Base-by-base conservation (phyloP, 306 rosid genomes). In the Arachis hypogaea region DNA sequence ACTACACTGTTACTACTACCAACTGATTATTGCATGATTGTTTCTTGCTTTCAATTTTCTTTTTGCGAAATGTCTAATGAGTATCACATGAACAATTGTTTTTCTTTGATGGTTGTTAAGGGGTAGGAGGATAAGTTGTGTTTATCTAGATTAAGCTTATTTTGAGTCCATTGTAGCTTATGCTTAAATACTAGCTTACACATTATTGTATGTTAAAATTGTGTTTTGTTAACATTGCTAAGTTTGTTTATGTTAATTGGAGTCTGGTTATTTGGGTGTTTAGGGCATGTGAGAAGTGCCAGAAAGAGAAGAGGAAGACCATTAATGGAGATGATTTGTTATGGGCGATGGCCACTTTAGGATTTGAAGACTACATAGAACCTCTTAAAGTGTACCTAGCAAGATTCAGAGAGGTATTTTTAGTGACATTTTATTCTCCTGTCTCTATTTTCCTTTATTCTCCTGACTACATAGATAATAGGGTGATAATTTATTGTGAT, bases 271-370 rank as follows among this genome's bases (percentile, higher is more conserved):
- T 57, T 78, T 67, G 57, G 51, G 52, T 11, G 22, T 79, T 66
- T 49, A 93, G 98, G 86, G 98, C 98, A 0, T 90, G 98, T 72
- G 98, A 93, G 54, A 93, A 93, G 85, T 93, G 98, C 71, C 98
- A 90, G 86, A 90, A 83, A 77, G 97, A 93, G 88, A 93, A 93
- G 88, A 87, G 98, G 69, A 93, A 93, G 91, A 93, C 98, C 16
- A 93, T 93, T 54, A 93, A 90, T 59, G 98, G 98, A 28, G 98
- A 93, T 60, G 98, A 93, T 83, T 87, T 93, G 85, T 67, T 93
- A 63, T 93, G 96, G 96, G 95, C 98, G 1, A 93, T 88, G 98
- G 91, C 93, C 4, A 93, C 95, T 63, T 77, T 93, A 76, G 98
- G 98, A 46, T 93, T 93, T 66, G 96, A 93, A 85, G 98, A 90